Evolutionary conservation across 164 flowering plant species (phyloP).

Genomic region (Aristolochia fimbriata): DNA sequence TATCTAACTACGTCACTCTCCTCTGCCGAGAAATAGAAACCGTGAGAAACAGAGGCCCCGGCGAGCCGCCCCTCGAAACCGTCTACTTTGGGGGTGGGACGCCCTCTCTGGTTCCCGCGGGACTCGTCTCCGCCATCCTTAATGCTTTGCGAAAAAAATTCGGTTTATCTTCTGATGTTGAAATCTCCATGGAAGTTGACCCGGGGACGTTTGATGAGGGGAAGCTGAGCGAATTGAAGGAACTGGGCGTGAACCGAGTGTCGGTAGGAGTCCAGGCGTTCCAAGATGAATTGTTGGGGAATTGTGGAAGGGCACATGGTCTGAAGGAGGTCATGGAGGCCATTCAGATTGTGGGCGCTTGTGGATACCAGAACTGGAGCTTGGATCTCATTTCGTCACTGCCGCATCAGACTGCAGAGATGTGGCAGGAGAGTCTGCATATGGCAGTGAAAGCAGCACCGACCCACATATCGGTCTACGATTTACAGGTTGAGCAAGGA

Average conservation of each 20-base stretch:
- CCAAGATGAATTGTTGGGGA: conserved; percentile 68
- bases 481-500: conserved; percentile 85
- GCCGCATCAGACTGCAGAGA: conserved; percentile 66
- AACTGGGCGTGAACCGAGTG: conserved; percentile 82
- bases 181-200: conserved; percentile 92
- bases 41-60: conserved; percentile 13
- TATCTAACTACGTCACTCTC: conserved; percentile 45
- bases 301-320: conserved; percentile 93
- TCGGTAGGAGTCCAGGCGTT: conserved; percentile 97
- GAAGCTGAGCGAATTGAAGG: conserved; percentile 49
- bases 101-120: conserved; percentile 86
- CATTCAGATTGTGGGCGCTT: conserved; percentile 49
- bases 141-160: conserved; percentile 48
- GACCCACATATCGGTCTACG: conserved; percentile 81
- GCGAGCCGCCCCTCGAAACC: conserved; percentile 58
- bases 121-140: conserved; percentile 43
- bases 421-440: conserved; percentile 84
- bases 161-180: conserved; percentile 51
- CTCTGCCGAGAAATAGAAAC: conserved; percentile 66
- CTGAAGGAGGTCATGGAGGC: conserved; percentile 64
- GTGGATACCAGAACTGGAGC: conserved; percentile 85
- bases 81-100: conserved; percentile 96
- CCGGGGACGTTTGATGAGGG: conserved; percentile 80
- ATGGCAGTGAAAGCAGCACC: conserved; percentile 50
- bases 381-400: conserved; percentile 90